These are phyloP conservation scores for Porphyrellus cyaneotinctus DNA, from an alignment of 768 basidiomycete species.

Conservation along the genomic window DNA sequence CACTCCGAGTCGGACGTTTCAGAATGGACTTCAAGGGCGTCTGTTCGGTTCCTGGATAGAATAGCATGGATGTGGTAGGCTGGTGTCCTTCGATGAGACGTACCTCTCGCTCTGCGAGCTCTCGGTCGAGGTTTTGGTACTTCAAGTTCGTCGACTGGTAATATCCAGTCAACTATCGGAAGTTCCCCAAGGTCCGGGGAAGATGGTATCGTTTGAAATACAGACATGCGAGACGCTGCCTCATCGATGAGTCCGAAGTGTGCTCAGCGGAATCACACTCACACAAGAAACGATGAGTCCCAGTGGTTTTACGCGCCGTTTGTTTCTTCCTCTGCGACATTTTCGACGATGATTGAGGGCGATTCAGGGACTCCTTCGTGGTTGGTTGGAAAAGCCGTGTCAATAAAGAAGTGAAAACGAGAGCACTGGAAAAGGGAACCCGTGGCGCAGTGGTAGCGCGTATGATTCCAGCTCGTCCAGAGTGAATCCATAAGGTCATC, in stretches of 20 bases:
- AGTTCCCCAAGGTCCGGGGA: too few relatives aligned
- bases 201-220: too few relatives aligned
- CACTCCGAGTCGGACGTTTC: not conserved
- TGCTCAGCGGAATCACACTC: not conserved
- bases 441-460: conserved; percentile 40
- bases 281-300: conserved; percentile 6
- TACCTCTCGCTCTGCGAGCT: conserved; percentile 1
- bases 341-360: not conserved
- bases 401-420: not conserved
- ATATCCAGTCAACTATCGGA: too few relatives aligned
- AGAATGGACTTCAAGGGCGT: conserved; percentile 1
- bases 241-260: not conserved
- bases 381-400: not conserved
- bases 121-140: not conserved
- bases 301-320: conserved; percentile 21
- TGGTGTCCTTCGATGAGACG: not conserved
- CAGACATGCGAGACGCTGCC: too few relatives aligned
- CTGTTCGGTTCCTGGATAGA: not conserved
- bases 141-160: too few relatives aligned
- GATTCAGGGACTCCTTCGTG: not conserved
- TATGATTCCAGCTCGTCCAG: conserved; percentile 34
- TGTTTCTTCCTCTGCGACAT: conserved; percentile 9
- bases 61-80: not conserved
- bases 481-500: conserved; percentile 41
- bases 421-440: conserved; percentile 12